phyloP scores from a whole-genome alignment of 345 rosid genomes.

The Pistacia integerrima region DNA sequence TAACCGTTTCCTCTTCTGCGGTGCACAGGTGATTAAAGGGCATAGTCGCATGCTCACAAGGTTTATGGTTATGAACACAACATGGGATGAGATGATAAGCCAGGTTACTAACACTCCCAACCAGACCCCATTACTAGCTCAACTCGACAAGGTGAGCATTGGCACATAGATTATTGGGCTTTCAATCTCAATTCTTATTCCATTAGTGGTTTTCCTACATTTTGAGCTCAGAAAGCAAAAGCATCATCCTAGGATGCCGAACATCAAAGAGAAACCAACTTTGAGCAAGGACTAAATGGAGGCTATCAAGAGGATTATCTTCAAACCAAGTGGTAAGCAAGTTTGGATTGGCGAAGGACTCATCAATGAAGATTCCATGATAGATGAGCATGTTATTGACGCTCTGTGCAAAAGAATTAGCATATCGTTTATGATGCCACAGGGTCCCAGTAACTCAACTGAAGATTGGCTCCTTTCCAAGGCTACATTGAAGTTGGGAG shows the following conservation, averaged over 20 bases:
- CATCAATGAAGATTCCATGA: not conserved
- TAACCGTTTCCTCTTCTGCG: not conserved
- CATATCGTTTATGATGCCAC: not conserved
- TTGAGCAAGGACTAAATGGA: not conserved
- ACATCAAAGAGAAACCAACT: not conserved
- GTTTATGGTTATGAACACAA: not conserved
- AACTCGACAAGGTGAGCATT: slow-evolving; percentile 1
- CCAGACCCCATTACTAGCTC: not conserved
- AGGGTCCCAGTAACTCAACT: not conserved
- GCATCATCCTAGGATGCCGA: not conserved
- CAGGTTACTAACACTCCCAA: not conserved
- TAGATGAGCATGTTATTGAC: not conserved
- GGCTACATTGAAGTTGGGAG: not conserved
- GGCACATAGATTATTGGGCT: slow-evolving; percentile 1
- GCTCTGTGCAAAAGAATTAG: not conserved
- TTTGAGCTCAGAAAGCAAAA: not conserved
- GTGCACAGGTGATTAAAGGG: slow-evolving; percentile 11
- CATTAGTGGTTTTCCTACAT: slow-evolving; percentile 1
- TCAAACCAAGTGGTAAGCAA: not conserved
- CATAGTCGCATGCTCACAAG: not conserved
- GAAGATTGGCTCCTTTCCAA: not conserved
- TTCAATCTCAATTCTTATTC: not conserved
- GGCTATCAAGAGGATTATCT: not conserved
- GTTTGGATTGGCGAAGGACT: slow-evolving; percentile 11
- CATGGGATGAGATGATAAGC: slow-evolving; percentile 2